phyloP scores from a whole-genome alignment of 129 eudicot species.

The Saposhnikovia divaricata region DNA sequence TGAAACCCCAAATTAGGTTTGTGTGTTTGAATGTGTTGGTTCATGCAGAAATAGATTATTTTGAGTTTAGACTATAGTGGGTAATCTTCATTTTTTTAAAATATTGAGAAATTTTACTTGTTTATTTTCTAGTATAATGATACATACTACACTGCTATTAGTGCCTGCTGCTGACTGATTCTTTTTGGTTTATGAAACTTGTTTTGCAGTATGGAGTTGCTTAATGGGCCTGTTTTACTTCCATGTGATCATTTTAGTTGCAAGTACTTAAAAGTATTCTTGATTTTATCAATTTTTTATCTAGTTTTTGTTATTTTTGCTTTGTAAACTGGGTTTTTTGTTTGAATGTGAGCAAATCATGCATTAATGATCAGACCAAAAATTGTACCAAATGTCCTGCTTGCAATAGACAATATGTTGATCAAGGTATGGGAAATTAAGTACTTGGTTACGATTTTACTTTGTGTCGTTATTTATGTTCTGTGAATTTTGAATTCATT shows the following conservation, averaged over 20 bases:
- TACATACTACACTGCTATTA: neutral
- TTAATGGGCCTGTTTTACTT: conserved; percentile 53
- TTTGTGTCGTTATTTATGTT: too few relatives aligned
- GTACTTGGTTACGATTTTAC: too few relatives aligned
- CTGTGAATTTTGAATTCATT: too few relatives aligned
- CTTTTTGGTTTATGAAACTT: neutral
- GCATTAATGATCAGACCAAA: too few relatives aligned
- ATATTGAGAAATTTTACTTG: too few relatives aligned
- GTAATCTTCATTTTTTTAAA: neutral
- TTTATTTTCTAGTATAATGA: too few relatives aligned
- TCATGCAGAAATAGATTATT: neutral
- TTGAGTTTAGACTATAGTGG: neutral
- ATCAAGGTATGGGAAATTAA: too few relatives aligned
- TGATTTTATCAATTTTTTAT: neutral
- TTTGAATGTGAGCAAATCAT: too few relatives aligned
- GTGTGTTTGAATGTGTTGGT: neutral
- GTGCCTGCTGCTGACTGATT: neutral
- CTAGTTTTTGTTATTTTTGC: neutral
- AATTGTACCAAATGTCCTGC: too few relatives aligned
- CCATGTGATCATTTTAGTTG: conserved; percentile 84
- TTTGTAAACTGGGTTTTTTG: neutral
- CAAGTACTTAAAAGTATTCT: conserved; percentile 19
- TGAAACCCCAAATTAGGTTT: neutral
- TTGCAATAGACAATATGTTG: too few relatives aligned
- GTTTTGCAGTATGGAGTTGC: conserved; percentile 49